phyloP scores from a whole-genome alignment of 805 yeast genomes.

The Alloascoidea hylecoeti region DNA sequence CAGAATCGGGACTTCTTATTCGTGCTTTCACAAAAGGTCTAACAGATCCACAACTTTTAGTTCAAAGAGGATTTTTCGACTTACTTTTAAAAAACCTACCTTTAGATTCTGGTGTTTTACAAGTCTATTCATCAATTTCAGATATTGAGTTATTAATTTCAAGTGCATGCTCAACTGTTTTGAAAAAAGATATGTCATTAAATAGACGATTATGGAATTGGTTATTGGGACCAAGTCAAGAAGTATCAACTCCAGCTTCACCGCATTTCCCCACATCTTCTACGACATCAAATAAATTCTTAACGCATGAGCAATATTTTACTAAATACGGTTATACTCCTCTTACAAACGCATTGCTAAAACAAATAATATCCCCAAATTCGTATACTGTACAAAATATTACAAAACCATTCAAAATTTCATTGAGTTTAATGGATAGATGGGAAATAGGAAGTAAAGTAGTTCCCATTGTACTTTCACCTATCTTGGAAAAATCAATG shows the following conservation, averaged over 20 bases:
- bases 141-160: slow-evolving; percentile 49
- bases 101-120: slow-evolving; percentile 43
- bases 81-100: slow-evolving; percentile 55
- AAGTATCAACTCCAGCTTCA: neutral
- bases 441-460: slow-evolving; percentile 86
- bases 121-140: slow-evolving; percentile 25
- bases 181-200: slow-evolving; percentile 84
- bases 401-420: slow-evolving; percentile 44
- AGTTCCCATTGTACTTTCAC: slow-evolving; percentile 56
- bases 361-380: slow-evolving; percentile 23
- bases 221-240: slow-evolving; percentile 69
- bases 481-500: slow-evolving; percentile 44
- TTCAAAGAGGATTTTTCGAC: slow-evolving; percentile 84
- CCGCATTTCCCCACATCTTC: slow-evolving; percentile 1
- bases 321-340: slow-evolving; percentile 34
- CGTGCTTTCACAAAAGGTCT: slow-evolving; percentile 65
- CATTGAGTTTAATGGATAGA: slow-evolving; percentile 69
- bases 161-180: slow-evolving; percentile 52
- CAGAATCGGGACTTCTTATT: slow-evolving; percentile 68
- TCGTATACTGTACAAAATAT: slow-evolving; percentile 17
- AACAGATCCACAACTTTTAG: slow-evolving; percentile 49
- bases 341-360: slow-evolving; percentile 38
- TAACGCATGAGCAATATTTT: slow-evolving; percentile 36
- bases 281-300: slow-evolving; percentile 3
- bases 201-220: slow-evolving; percentile 91